These are phyloP conservation scores for Metschnikowia shivogae DNA, from an alignment of 805 yeast genomes.

Conservation along the genomic window DNA sequence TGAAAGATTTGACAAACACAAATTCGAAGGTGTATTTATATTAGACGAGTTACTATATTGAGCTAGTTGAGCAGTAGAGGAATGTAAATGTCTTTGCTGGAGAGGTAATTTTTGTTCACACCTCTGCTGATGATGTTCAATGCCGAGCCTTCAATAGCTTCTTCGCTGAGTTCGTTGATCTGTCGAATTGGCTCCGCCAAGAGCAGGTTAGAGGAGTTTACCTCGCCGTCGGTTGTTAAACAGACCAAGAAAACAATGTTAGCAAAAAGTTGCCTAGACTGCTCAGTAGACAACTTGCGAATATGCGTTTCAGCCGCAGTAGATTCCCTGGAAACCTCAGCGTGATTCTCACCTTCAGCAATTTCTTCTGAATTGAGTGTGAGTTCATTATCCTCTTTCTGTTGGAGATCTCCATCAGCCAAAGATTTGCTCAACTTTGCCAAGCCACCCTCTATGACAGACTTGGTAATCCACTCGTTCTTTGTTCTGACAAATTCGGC, in stretches of 20 bases:
- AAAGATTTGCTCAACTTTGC: background rate
- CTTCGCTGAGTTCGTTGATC: constrained; percentile 5
- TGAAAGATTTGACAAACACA: constrained; percentile 38
- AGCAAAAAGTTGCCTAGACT: constrained; percentile 18
- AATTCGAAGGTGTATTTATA: constrained; percentile 53
- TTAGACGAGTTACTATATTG: constrained; percentile 16
- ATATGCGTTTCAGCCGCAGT: background rate
- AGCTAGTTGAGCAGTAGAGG: constrained; percentile 18
- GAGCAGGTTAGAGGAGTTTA: background rate
- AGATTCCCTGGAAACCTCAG: background rate
- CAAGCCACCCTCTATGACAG: background rate
- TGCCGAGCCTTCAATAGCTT: constrained; percentile 15
- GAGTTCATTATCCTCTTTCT: background rate
- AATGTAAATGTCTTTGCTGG: constrained; percentile 21
- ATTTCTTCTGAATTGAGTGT: too few relatives aligned
- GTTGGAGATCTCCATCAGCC: background rate
- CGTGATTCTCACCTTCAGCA: background rate
- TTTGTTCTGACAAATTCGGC: constrained; percentile 23
- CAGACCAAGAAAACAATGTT: constrained; percentile 23
- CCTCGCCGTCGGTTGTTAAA: constrained; percentile 9
- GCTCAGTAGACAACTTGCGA: background rate
- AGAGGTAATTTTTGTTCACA: constrained; percentile 26
- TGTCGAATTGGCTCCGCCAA: background rate
- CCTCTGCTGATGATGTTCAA: constrained; percentile 19
- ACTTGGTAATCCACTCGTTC: constrained; percentile 26